phyloP scores from a whole-genome alignment of 2,329 filamentous ascomycete genomes.

The Graphilbum fragrans region DNA sequence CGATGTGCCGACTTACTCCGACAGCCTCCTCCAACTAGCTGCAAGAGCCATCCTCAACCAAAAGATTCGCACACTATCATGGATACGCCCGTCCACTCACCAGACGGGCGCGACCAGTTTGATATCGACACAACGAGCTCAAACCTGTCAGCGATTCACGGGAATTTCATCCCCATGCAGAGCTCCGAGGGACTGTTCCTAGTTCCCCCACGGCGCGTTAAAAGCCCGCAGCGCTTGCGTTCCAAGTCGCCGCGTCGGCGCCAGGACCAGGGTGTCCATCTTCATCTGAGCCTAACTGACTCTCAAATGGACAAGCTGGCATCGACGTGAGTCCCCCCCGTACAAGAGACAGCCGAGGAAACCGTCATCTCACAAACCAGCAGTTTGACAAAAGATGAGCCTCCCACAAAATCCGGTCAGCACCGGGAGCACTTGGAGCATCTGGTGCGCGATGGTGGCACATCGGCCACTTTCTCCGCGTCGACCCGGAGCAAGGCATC shows the following conservation, averaged over 20 bases:
- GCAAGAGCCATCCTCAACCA: too few species aligned
- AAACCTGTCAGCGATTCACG: conserved; percentile 15
- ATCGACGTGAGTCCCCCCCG: conserved; percentile 30
- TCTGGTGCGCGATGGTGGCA: too few species aligned
- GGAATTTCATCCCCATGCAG: conserved; percentile 25
- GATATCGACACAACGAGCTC: background rate
- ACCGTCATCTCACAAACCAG: too few species aligned
- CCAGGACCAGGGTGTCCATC: conserved; percentile 25
- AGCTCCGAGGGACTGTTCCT: conserved; percentile 16
- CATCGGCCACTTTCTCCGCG: too few species aligned
- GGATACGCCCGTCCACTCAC: background rate
- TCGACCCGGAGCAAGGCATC: too few species aligned
- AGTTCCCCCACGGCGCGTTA: conserved; percentile 15
- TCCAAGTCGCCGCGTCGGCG: conserved; percentile 23
- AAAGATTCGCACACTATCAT: too few species aligned
- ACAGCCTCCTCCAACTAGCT: too few species aligned
- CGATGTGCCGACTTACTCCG: too few species aligned
- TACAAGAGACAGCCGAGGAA: too few species aligned
- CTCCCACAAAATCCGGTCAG: too few species aligned
- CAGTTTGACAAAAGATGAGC: too few species aligned
- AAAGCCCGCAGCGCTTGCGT: conserved; percentile 9
- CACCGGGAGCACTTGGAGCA: too few species aligned
- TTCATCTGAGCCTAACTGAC: conserved; percentile 36
- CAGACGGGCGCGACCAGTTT: background rate
- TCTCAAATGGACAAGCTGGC: conserved; percentile 35